These are phyloP conservation scores for Suhomyces kilbournensis DNA, from an alignment of 805 yeast genomes.

Conservation along the genomic window DNA sequence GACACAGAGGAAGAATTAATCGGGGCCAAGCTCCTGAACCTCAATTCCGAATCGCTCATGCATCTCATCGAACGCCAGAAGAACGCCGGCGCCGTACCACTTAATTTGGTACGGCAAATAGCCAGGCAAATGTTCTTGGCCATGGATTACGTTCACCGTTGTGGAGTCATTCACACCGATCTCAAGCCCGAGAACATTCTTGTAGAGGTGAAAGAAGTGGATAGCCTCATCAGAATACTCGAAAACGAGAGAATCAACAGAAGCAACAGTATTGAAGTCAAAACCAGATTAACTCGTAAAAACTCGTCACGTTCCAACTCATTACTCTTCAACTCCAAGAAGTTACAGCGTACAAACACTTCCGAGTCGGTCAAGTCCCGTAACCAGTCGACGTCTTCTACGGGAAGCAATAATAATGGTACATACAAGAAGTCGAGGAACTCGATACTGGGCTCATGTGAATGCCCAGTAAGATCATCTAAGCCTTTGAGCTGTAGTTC, in stretches of 20 bases:
- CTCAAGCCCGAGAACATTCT: conserved; percentile 43
- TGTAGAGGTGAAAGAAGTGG: conserved; percentile 53
- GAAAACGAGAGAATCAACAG: conserved; percentile 25
- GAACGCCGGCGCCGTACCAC: conserved; percentile 52
- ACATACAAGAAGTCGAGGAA: conserved; percentile 12
- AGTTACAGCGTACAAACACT: neutral
- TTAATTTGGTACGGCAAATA: conserved; percentile 52
- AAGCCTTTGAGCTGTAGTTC: conserved; percentile 39
- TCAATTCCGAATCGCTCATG: conserved; percentile 21
- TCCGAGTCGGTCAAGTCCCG: conserved; percentile 4
- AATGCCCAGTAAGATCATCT: conserved; percentile 40
- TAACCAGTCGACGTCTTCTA: conserved; percentile 11
- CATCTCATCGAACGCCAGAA: conserved; percentile 35
- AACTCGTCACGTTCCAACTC: conserved; percentile 2
- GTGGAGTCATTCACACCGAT: conserved; percentile 58
- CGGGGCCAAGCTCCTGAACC: conserved; percentile 9
- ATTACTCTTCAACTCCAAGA: neutral
- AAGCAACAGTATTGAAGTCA: conserved; percentile 3
- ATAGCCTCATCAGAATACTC: conserved; percentile 44
- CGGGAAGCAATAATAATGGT: conserved; percentile 3
- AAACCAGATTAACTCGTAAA: conserved; percentile 6
- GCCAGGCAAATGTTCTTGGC: conserved; percentile 54
- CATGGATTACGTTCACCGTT: conserved; percentile 57
- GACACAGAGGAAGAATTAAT: conserved; percentile 2
- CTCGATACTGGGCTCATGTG: conserved; percentile 6